Percentiles rank a stretch among this genome's conserved stretches.
phyloP scores from a whole-genome alignment of 768 basidiomycete genomes.

The Lactarius hengduanensis region DNA sequence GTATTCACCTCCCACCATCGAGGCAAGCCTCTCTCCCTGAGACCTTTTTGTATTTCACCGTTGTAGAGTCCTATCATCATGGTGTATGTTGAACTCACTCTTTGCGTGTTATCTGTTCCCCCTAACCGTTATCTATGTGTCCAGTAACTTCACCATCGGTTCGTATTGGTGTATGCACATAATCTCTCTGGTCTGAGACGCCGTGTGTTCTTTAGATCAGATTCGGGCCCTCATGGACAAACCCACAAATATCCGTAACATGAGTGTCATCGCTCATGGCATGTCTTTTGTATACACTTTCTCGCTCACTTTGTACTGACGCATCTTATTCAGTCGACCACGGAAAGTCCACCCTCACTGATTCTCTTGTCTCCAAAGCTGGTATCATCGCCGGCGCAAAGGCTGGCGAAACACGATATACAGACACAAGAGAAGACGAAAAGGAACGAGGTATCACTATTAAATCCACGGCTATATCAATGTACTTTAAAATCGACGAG shows the following conservation, averaged over 20 bases:
- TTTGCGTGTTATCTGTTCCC: conserved; percentile 5
- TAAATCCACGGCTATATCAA: conserved; percentile 99
- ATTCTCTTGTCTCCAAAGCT: conserved; percentile 98
- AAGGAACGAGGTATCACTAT: conserved; percentile 99
- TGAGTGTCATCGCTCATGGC: conserved; percentile 94
- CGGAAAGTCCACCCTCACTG: conserved; percentile 99
- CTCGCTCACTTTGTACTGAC: conserved; percentile 28
- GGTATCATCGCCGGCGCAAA: conserved; percentile 96
- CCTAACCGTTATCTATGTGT: neutral
- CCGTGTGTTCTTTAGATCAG: conserved; percentile 56
- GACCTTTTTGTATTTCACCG: conserved; percentile 28
- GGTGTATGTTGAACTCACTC: conserved; percentile 61
- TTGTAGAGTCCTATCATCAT: conserved; percentile 59
- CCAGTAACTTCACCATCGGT: conserved; percentile 30
- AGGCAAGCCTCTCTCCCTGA: conserved; percentile 16
- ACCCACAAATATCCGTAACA: conserved; percentile 92
- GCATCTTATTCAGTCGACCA: conserved; percentile 75
- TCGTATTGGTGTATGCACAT: conserved; percentile 11
- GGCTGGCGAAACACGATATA: conserved; percentile 96
- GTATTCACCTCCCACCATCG: conserved; percentile 20
- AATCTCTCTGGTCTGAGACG: conserved; percentile 35
- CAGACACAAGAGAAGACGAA: conserved; percentile 96
- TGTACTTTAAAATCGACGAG: conserved; percentile 97
- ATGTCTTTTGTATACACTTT: conserved; percentile 35
- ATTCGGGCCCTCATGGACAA: conserved; percentile 85